These are phyloP conservation scores for Ceratobasidium sp. DNA, from an alignment of 1,284 basidiomycete genomes.

Conservation along the genomic window DNA sequence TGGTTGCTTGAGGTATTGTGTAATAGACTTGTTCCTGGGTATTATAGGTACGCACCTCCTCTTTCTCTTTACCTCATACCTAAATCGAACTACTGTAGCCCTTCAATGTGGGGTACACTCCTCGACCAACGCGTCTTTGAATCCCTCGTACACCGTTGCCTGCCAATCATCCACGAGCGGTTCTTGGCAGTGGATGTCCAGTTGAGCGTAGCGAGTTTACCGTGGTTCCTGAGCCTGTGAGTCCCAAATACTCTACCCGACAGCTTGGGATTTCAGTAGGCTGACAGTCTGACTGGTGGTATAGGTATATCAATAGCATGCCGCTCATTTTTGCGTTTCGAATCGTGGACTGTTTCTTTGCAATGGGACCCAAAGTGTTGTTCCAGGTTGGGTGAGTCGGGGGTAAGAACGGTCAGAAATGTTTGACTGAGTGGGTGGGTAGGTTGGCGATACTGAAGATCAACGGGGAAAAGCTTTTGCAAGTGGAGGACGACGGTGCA, in stretches of 20 bases:
- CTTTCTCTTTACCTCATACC: not conserved
- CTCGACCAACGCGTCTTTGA: constrained; percentile 99
- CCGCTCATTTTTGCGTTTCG: constrained; percentile 99
- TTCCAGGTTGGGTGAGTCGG: constrained; percentile 92
- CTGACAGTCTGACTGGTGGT: not conserved
- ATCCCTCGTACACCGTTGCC: constrained; percentile 89
- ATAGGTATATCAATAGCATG: constrained; percentile 97
- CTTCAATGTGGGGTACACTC: constrained; percentile 98
- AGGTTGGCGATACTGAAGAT: constrained; percentile 94
- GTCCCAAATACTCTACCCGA: constrained; percentile 53
- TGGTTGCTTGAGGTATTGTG: constrained; percentile 98
- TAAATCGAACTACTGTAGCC: constrained; percentile 62
- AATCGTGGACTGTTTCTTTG: constrained; percentile 99
- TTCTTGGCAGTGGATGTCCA: constrained; percentile 95
- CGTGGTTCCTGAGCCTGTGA: constrained; percentile 96
- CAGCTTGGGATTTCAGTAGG: not conserved
- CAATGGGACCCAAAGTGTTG: constrained; percentile 98
- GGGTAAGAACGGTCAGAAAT: not conserved
- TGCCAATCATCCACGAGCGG: constrained; percentile 95
- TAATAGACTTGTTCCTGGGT: constrained; percentile 94
- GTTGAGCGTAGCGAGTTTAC: constrained; percentile 94
- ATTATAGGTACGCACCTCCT: constrained; percentile 82
- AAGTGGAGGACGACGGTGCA: constrained; percentile 96
- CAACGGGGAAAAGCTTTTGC: constrained; percentile 94
- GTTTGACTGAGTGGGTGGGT: not conserved